A percentile compares a stretch with the other conserved stretches of the same genome.
phyloP scores from a whole-genome alignment of 495 filamentous ascomycete genomes.

The Tuber melanosporum region DNA sequence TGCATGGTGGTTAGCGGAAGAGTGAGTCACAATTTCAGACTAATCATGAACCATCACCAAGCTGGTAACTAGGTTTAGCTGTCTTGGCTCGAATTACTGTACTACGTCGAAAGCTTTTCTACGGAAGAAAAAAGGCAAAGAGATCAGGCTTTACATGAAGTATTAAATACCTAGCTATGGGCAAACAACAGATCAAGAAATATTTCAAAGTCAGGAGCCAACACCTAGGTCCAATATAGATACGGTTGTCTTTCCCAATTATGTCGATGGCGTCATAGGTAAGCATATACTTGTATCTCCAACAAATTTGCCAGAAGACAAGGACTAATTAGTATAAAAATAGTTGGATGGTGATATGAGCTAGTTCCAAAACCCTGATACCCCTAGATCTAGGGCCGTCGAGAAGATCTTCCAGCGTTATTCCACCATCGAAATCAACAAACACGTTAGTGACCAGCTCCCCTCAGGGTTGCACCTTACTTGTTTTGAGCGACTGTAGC shows the following conservation, averaged over 20 bases:
- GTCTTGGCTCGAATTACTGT: slow-evolving; percentile 52
- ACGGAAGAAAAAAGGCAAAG: slow-evolving; percentile 47
- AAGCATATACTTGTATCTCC: background rate
- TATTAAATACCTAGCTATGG: slow-evolving; percentile 38
- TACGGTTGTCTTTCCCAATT: slow-evolving; percentile 58
- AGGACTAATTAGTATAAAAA: background rate
- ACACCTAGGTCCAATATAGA: slow-evolving; percentile 4
- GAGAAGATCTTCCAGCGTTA: slow-evolving; percentile 20
- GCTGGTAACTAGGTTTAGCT: slow-evolving; percentile 47
- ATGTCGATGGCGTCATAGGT: slow-evolving; percentile 47
- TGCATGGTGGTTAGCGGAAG: slow-evolving; percentile 55
- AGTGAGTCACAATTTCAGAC: slow-evolving; percentile 27
- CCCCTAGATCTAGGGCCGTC: slow-evolving; percentile 18
- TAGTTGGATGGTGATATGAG: slow-evolving; percentile 44
- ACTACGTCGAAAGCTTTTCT: slow-evolving; percentile 48
- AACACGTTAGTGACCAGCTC: background rate
- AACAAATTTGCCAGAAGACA: background rate
- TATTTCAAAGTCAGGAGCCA: background rate
- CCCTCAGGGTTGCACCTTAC: background rate
- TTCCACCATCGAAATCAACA: slow-evolving; percentile 23
- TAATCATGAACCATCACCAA: slow-evolving; percentile 7
- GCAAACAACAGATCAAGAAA: background rate
- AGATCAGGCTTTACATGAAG: slow-evolving; percentile 60
- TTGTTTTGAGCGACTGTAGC: background rate
- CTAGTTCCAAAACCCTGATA: slow-evolving; percentile 9